Conservation (phyloP, 768 basidiomycete genomes). For the Asterophora parasitica region DNA sequence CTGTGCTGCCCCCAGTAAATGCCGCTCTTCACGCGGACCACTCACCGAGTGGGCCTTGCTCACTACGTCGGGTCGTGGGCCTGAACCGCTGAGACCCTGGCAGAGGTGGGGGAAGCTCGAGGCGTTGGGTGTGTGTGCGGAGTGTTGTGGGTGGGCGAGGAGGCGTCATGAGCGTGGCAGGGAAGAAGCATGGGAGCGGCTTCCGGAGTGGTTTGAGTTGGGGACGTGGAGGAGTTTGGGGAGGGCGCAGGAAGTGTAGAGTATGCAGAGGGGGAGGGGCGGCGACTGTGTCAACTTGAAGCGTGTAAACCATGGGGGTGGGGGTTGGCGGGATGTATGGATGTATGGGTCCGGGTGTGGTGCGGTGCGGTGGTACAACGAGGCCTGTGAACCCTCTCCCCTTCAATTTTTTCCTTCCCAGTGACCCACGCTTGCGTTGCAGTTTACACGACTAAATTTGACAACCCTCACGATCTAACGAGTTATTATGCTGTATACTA, state of each 20-base stretch:
- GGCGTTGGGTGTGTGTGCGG: slow-evolving; percentile 22
- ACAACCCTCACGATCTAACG: too few species aligned
- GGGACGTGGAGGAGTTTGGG: slow-evolving; percentile 32
- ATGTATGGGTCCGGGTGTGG: too few species aligned
- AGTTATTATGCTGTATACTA: too few species aligned
- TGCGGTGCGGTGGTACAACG: too few species aligned
- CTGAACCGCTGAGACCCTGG: slow-evolving; percentile 29
- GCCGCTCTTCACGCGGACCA: slow-evolving; percentile 31
- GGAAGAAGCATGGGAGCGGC: slow-evolving; percentile 34
- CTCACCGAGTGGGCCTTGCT: slow-evolving; percentile 41
- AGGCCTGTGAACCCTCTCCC: too few species aligned
- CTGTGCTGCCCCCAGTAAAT: slow-evolving; percentile 26
- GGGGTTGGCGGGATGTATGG: too few species aligned
- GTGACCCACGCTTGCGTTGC: too few species aligned
- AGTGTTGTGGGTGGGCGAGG: slow-evolving; percentile 29
- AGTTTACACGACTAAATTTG: too few species aligned
- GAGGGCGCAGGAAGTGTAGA: slow-evolving; percentile 20
- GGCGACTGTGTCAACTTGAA: too few species aligned
- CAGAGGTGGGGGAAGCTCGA: slow-evolving; percentile 31
- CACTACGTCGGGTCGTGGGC: slow-evolving; percentile 28
- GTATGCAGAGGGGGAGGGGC: background rate
- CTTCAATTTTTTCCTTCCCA: too few species aligned
- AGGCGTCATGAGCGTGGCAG: slow-evolving; percentile 27
- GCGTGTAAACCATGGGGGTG: too few species aligned
- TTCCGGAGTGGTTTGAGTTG: slow-evolving; percentile 36